These are phyloP conservation scores for Sechiopsis laciniata DNA, from an alignment of 306 rosid genomes.

Conservation along the genomic window DNA sequence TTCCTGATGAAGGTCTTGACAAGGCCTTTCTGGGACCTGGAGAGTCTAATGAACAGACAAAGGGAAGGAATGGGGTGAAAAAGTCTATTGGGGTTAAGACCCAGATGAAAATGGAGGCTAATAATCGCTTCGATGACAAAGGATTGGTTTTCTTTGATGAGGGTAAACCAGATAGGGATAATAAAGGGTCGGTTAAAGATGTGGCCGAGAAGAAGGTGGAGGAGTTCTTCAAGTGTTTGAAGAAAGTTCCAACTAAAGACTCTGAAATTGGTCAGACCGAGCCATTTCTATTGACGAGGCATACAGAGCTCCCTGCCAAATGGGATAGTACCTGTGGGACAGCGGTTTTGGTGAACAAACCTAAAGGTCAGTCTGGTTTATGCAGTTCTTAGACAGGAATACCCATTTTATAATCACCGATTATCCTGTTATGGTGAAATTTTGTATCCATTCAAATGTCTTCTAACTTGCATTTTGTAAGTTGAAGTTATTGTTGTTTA, in stretches of 20 bases:
- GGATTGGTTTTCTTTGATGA: slow-evolving; percentile 65
- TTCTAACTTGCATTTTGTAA: neutral
- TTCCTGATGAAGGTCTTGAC: slow-evolving; percentile 71
- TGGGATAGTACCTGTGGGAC: slow-evolving; percentile 84
- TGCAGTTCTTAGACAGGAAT: neutral
- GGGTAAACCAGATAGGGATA: slow-evolving; percentile 22
- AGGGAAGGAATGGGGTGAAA: slow-evolving; percentile 32
- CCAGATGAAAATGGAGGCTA: slow-evolving; percentile 27
- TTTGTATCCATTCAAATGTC: too few species aligned
- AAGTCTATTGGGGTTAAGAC: too few species aligned
- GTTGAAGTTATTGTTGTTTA: slow-evolving; percentile 3
- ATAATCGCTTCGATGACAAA: slow-evolving; percentile 30
- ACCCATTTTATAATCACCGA: neutral
- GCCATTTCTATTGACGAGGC: slow-evolving; percentile 67
- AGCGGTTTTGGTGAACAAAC: slow-evolving; percentile 79
- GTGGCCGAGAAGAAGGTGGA: slow-evolving; percentile 67
- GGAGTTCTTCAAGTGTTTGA: slow-evolving; percentile 79
- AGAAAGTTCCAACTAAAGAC: slow-evolving; percentile 50
- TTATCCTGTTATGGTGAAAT: too few species aligned
- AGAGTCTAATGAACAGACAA: slow-evolving; percentile 28
- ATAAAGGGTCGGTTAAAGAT: slow-evolving; percentile 26
- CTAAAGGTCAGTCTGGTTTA: slow-evolving; percentile 56
- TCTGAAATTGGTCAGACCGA: slow-evolving; percentile 36
- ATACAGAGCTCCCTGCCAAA: slow-evolving; percentile 58
- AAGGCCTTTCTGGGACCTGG: slow-evolving; percentile 88